Conservation (phyloP, 208 protist genomes). For the Endotrypanum monterogeii region DNA sequence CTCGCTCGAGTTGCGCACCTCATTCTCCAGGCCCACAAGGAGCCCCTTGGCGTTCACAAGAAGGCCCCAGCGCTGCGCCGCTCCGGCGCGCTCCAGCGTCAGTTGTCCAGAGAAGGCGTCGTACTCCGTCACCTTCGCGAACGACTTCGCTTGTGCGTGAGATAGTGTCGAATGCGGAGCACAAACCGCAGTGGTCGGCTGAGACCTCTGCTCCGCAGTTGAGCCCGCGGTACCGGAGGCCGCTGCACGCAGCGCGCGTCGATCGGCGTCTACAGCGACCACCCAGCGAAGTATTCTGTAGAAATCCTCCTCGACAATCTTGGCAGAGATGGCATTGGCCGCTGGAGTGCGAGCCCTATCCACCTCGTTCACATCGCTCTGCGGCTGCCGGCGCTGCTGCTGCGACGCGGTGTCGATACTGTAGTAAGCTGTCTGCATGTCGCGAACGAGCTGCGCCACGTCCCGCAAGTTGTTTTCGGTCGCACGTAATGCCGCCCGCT, state of each 20-base stretch:
- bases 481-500: constrained; percentile 36
- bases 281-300: constrained; percentile 63
- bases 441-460: constrained; percentile 34
- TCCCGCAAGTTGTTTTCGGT: constrained; percentile 56
- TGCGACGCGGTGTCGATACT: constrained; percentile 40
- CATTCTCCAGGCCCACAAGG: constrained; percentile 55
- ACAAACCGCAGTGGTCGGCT: neutral
- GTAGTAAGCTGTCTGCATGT: constrained; percentile 41
- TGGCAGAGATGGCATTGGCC: constrained; percentile 32
- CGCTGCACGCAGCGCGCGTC: constrained; percentile 22
- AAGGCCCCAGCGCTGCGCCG: constrained; percentile 50
- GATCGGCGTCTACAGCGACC: constrained; percentile 51
- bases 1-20: constrained; percentile 42
- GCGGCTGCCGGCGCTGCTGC: constrained; percentile 24
- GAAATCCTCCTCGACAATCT: constrained; percentile 41
- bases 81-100: constrained; percentile 41
- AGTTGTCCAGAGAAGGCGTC: constrained; percentile 32
- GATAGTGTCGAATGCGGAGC: neutral
- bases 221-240: neutral
- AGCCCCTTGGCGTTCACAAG: constrained; percentile 43
- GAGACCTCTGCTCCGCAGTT: neutral
- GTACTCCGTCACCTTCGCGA: constrained; percentile 28
- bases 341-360: constrained; percentile 17
- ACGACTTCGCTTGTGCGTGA: neutral
- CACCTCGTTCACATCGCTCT: constrained; percentile 16